A percentile compares a stretch with the other conserved stretches of the same genome.
Evolutionary conservation across 139 green algal species (phyloP).

Genomic region (Tetradesmus lagerheimii): DNA sequence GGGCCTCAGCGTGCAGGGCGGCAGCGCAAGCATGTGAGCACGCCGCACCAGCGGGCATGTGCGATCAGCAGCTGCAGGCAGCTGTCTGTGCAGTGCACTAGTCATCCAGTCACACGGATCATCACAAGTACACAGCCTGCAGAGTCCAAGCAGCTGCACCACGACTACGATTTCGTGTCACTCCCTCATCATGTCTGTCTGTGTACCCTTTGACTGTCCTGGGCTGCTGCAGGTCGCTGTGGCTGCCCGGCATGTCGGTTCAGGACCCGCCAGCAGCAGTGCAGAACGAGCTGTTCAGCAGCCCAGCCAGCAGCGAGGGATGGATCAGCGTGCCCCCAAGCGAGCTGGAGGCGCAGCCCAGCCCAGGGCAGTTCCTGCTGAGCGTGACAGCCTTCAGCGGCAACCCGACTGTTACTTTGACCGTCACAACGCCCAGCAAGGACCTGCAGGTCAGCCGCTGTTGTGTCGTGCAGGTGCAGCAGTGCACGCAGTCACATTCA

Average conservation of each 20-base stretch:
- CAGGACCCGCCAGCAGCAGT: background rate
- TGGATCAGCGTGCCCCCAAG: constrained; percentile 9
- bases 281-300: constrained; percentile 17
- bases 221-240: constrained; percentile 10
- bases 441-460: background rate
- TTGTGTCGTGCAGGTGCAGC: too few species aligned
- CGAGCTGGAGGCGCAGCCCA: background rate
- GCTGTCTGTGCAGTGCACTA: too few species aligned
- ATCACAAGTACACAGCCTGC: too few species aligned
- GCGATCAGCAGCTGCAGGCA: too few species aligned
- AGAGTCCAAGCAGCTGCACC: background rate
- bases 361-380: constrained; percentile 2
- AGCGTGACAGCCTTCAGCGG: background rate
- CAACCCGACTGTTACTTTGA: background rate
- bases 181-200: too few species aligned
- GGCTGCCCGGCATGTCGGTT: background rate
- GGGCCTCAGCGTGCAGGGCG: background rate
- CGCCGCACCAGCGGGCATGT: too few species aligned
- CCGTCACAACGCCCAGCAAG: background rate
- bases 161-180: too few species aligned
- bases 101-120: too few species aligned
- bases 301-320: constrained; percentile 1
- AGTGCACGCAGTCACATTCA: too few species aligned
- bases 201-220: background rate
- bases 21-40: constrained; percentile 40